These are phyloP conservation scores for Diospyros kaki DNA, from an alignment of 148 eudicot species.

Conservation along the genomic window DNA sequence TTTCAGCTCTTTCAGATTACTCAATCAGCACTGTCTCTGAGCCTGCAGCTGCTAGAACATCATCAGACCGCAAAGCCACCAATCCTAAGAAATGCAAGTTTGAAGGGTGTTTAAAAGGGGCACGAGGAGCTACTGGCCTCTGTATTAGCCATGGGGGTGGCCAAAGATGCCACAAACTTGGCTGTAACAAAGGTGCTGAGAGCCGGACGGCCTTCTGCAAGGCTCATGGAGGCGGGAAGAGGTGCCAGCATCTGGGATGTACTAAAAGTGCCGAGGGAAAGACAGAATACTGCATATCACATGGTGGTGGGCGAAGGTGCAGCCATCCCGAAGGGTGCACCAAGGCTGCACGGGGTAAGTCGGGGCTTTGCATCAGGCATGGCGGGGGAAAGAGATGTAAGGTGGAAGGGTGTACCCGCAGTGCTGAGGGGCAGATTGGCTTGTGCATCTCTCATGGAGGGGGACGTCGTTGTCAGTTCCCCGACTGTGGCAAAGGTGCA, in stretches of 20 bases:
- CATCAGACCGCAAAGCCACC: slow-evolving; percentile 40
- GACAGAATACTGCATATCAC: slow-evolving; percentile 88
- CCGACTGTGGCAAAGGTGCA: slow-evolving; percentile 69
- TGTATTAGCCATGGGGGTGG: slow-evolving; percentile 97
- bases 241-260: slow-evolving; percentile 85
- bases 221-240: slow-evolving; percentile 93
- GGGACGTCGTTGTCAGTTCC: slow-evolving; percentile 74
- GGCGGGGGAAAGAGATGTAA: slow-evolving; percentile 96
- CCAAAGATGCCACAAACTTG: slow-evolving; percentile 85
- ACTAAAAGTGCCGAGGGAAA: slow-evolving; percentile 93
- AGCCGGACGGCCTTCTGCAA: slow-evolving; percentile 89
- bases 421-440: slow-evolving; percentile 90
- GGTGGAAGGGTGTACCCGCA: slow-evolving; percentile 71
- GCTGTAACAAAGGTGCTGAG: slow-evolving; percentile 89
- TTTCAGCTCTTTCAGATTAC: slow-evolving; percentile 52
- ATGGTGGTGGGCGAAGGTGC: slow-evolving; percentile 90
- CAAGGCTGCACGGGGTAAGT: slow-evolving; percentile 91
- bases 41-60: slow-evolving; percentile 33
- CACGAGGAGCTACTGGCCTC: slow-evolving; percentile 85
- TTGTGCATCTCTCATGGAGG: slow-evolving; percentile 97
- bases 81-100: slow-evolving; percentile 59
- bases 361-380: slow-evolving; percentile 86
- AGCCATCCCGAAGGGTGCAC: slow-evolving; percentile 61
- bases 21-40: slow-evolving; percentile 44
- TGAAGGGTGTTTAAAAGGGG: slow-evolving; percentile 75